These are phyloP conservation scores for Dioscorea zingiberensis DNA, from an alignment of 106 monocot genomes.

Conservation along the genomic window DNA sequence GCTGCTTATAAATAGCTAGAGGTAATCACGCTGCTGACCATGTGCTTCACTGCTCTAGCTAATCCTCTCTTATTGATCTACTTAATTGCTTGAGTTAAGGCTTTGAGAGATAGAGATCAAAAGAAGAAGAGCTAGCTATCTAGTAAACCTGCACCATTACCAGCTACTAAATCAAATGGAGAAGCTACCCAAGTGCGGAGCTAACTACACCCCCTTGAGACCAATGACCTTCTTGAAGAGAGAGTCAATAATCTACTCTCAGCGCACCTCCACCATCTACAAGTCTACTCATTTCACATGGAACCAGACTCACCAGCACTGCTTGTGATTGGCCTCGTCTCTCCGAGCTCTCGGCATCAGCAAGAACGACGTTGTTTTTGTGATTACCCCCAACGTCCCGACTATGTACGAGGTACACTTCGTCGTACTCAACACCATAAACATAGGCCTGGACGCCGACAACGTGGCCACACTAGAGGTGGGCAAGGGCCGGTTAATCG, in stretches of 20 bases:
- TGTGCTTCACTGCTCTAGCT: too few relatives aligned
- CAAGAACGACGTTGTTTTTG: background rate
- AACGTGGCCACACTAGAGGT: conserved; percentile 4
- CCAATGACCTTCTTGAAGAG: background rate
- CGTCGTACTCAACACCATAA: conserved; percentile 4
- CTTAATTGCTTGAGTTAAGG: too few relatives aligned
- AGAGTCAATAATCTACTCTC: background rate
- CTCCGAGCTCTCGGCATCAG: conserved; percentile 1
- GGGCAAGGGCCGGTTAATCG: too few relatives aligned
- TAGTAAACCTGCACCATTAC: too few relatives aligned
- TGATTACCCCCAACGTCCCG: background rate
- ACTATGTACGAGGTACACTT: conserved; percentile 3
- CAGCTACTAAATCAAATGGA: too few relatives aligned
- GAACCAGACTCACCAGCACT: conserved; percentile 1
- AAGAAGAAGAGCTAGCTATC: too few relatives aligned
- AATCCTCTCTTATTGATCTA: too few relatives aligned
- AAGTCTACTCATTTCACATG: background rate
- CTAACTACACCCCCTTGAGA: conserved; percentile 1
- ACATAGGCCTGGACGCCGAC: background rate
- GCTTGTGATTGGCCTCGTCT: background rate
- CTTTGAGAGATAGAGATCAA: too few relatives aligned
- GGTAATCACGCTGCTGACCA: too few relatives aligned
- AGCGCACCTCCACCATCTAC: background rate
- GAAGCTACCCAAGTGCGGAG: background rate
- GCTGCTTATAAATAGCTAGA: too few relatives aligned